Conservation (phyloP, 768 basidiomycete genomes). For the Hortiboletus campestris region DNA sequence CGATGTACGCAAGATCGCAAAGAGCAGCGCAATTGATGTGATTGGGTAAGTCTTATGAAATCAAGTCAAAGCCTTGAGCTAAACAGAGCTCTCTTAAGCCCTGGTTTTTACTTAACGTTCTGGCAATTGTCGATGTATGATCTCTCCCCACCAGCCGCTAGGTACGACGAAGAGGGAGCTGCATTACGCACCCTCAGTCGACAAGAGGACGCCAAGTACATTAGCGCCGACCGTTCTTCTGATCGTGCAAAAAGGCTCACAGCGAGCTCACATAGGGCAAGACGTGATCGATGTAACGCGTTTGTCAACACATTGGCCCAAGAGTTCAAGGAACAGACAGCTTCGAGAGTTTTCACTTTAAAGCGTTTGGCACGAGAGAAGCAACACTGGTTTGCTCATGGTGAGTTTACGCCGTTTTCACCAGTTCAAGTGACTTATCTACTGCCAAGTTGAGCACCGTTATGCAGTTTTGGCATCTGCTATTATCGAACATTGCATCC, state of each 20-base stretch:
- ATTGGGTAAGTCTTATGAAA: slow-evolving; percentile 58
- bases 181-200: slow-evolving; percentile 59
- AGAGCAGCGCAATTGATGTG: slow-evolving; percentile 57
- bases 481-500: slow-evolving; percentile 87
- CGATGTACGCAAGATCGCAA: slow-evolving; percentile 70
- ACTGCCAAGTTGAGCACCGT: slow-evolving; percentile 30
- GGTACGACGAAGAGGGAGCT: slow-evolving; percentile 78
- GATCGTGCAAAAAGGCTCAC: slow-evolving; percentile 59
- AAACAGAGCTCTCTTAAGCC: slow-evolving; percentile 43
- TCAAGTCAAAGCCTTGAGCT: slow-evolving; percentile 3
- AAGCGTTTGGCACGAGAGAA: slow-evolving; percentile 79
- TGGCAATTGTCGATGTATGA: slow-evolving; percentile 97
- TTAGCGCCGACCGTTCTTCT: slow-evolving; percentile 66
- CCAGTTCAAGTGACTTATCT: slow-evolving; percentile 6
- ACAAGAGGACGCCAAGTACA: slow-evolving; percentile 64
- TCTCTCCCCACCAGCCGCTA: slow-evolving; percentile 68
- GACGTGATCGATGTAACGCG: slow-evolving; percentile 64
- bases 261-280: slow-evolving; percentile 55
- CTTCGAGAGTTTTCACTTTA: slow-evolving; percentile 68
- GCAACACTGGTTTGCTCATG: slow-evolving; percentile 76
- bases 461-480: slow-evolving; percentile 52
- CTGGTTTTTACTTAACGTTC: slow-evolving; percentile 92
- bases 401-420: slow-evolving; percentile 28
- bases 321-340: slow-evolving; percentile 76
- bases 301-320: slow-evolving; percentile 58